Conservation (phyloP, 257 asterid genomes). For the Solanum corneliomulleri region DNA sequence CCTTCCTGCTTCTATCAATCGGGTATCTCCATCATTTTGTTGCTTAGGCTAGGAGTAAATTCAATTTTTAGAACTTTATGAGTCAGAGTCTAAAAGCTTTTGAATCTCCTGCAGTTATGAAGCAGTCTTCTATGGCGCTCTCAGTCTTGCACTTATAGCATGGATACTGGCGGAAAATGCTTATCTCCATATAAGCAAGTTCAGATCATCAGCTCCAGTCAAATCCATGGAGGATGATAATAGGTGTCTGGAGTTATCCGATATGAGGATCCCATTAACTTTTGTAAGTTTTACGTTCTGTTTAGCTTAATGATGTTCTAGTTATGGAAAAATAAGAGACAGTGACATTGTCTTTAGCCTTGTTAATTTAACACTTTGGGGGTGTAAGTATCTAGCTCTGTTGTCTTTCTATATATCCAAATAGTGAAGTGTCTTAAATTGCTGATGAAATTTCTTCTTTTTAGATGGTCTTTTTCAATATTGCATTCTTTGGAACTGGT, state of each 20-base stretch:
- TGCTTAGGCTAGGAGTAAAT: not conserved
- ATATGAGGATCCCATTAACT: conserved; percentile 76
- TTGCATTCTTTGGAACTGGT: conserved; percentile 97
- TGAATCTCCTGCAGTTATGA: conserved; percentile 59
- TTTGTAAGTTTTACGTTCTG: conserved; percentile 47
- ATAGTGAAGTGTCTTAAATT: not conserved
- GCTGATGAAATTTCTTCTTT: not conserved
- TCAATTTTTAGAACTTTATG: not conserved
- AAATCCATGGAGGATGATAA: conserved; percentile 37
- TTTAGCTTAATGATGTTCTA: not conserved
- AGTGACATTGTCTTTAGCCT: not conserved
- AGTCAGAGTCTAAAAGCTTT: not conserved
- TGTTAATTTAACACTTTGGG: not conserved
- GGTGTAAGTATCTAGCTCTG: not conserved
- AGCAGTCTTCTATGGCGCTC: conserved; percentile 86
- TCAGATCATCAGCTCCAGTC: conserved; percentile 26
- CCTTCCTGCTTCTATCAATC: conserved; percentile 86
- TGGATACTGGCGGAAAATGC: conserved; percentile 88
- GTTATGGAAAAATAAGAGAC: not conserved
- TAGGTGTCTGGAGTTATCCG: conserved; percentile 57
- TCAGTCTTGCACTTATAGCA: conserved; percentile 78
- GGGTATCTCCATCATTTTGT: conserved; percentile 45
- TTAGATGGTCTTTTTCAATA: conserved; percentile 93
- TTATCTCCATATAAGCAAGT: conserved; percentile 33
- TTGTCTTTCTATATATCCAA: not conserved